A percentile compares a stretch with the other conserved stretches of the same genome.
Conservation (phyloP, 495 filamentous ascomycete species). For the Cercophora samala region DNA sequence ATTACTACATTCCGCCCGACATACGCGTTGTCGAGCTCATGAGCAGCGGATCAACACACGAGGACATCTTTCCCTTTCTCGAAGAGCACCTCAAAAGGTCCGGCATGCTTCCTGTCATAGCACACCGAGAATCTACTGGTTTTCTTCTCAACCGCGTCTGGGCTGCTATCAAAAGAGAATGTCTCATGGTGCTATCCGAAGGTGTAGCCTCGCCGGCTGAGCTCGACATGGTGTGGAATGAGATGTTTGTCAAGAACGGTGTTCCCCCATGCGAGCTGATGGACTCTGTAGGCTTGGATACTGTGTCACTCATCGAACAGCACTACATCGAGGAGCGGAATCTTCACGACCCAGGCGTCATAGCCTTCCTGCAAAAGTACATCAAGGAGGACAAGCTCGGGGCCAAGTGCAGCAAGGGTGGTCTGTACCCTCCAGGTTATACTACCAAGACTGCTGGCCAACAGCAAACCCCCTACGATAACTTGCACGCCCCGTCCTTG, state of each 20-base stretch:
- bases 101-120: slow-evolving; percentile 40
- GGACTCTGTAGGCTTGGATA: slow-evolving; percentile 49
- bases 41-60: slow-evolving; percentile 50
- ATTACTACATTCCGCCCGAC: slow-evolving; percentile 53
- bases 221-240: slow-evolving; percentile 46
- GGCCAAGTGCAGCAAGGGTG: slow-evolving; percentile 30
- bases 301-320: slow-evolving; percentile 42
- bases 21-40: slow-evolving; percentile 53
- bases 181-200: slow-evolving; percentile 48
- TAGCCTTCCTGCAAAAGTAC: slow-evolving; percentile 43
- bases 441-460: slow-evolving; percentile 23
- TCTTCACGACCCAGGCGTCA: slow-evolving; percentile 29
- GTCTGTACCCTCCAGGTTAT: slow-evolving; percentile 28
- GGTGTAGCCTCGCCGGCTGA: slow-evolving; percentile 47
- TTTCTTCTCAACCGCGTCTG: slow-evolving; percentile 59
- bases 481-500: slow-evolving; percentile 22
- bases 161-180: slow-evolving; percentile 56
- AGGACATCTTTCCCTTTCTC: slow-evolving; percentile 44
- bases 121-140: slow-evolving; percentile 50
- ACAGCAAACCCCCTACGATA: slow-evolving; percentile 20
- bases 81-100: slow-evolving; percentile 34
- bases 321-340: slow-evolving; percentile 46
- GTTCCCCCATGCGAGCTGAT: slow-evolving; percentile 28
- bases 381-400: slow-evolving; percentile 41
- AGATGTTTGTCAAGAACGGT: slow-evolving; percentile 33